Evolutionary conservation across 768 basidiomycete species (phyloP).

Genomic region (Psilocybe sp.): DNA sequence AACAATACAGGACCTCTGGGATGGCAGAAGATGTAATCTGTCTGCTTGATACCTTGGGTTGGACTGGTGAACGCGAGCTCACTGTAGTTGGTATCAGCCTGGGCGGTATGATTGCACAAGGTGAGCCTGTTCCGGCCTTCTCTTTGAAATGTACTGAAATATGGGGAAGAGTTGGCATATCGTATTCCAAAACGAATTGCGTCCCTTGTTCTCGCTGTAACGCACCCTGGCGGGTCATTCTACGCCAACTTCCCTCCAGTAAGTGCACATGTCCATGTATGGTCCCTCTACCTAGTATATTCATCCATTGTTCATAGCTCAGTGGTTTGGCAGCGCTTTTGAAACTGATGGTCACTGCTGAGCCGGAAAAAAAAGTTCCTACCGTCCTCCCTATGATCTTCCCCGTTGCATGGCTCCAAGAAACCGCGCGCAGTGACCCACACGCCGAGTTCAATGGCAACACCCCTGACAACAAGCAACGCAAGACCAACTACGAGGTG

Average conservation of each 20-base stretch:
- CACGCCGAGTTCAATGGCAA: slow-evolving; percentile 22
- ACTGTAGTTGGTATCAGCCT: slow-evolving; percentile 75
- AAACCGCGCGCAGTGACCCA: slow-evolving; percentile 48
- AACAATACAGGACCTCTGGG: slow-evolving; percentile 52
- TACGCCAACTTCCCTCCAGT: slow-evolving; percentile 69
- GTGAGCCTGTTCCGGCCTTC: slow-evolving; percentile 28
- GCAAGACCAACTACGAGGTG: slow-evolving; percentile 63
- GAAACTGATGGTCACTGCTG: slow-evolving; percentile 38
- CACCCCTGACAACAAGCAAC: slow-evolving; percentile 20
- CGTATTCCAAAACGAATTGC: slow-evolving; percentile 64
- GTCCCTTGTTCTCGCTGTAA: slow-evolving; percentile 68
- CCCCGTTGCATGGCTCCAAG: slow-evolving; percentile 58
- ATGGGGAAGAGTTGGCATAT: slow-evolving; percentile 56
- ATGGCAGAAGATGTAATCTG: slow-evolving; percentile 77
- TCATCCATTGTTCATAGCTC: slow-evolving; percentile 28
- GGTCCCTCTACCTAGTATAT: background rate
- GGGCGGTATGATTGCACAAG: slow-evolving; percentile 85
- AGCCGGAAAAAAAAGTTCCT: slow-evolving; percentile 46
- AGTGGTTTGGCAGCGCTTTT: slow-evolving; percentile 33
- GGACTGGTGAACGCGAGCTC: slow-evolving; percentile 59
- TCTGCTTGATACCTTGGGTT: slow-evolving; percentile 68
- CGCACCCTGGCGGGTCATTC: slow-evolving; percentile 43
- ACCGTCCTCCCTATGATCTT: slow-evolving; percentile 58
- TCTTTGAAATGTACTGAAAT: background rate
- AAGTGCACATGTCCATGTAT: slow-evolving; percentile 15